Evolutionary conservation across 768 basidiomycete species (phyloP).

Genomic region (Boletus tylopilopsis): DNA sequence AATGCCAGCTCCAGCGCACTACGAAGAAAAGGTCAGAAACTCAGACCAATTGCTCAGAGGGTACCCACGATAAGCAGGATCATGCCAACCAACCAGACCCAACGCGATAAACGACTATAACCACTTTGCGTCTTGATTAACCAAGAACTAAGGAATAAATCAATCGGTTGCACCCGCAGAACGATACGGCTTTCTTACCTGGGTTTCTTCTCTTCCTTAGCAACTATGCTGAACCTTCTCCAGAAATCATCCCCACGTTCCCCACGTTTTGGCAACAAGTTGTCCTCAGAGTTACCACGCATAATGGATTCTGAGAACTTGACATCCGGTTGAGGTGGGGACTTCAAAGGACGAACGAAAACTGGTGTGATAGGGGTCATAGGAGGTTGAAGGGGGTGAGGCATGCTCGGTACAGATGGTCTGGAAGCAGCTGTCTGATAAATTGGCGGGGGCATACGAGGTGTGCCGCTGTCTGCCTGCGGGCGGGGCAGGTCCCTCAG

Average conservation of each 20-base stretch:
- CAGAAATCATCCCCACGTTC: slow-evolving; percentile 83
- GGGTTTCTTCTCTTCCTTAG: slow-evolving; percentile 61
- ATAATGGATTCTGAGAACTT: slow-evolving; percentile 57
- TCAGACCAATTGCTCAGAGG: background rate
- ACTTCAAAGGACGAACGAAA: slow-evolving; percentile 59
- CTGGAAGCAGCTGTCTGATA: slow-evolving; percentile 29
- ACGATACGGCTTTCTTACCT: slow-evolving; percentile 27
- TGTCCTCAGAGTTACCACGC: slow-evolving; percentile 65
- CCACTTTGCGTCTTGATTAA: slow-evolving; percentile 59
- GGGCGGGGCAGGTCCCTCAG: slow-evolving; percentile 23
- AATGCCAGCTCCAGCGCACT: slow-evolving; percentile 53
- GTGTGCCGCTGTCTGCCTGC: slow-evolving; percentile 14
- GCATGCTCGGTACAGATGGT: slow-evolving; percentile 45
- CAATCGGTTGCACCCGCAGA: background rate
- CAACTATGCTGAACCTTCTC: slow-evolving; percentile 83
- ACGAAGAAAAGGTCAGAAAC: background rate
- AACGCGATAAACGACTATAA: slow-evolving; percentile 50
- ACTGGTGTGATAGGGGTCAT: slow-evolving; percentile 76
- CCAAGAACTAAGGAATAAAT: slow-evolving; percentile 49
- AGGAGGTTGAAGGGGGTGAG: slow-evolving; percentile 74
- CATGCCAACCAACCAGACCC: slow-evolving; percentile 70
- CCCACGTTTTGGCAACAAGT: slow-evolving; percentile 61
- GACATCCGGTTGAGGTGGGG: slow-evolving; percentile 38
- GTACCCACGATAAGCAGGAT: slow-evolving; percentile 49
- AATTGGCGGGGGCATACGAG: slow-evolving; percentile 30